Evolutionary conservation across 106 monocot genomes (phyloP).

Genomic region (Xerophyta viscosa): DNA sequence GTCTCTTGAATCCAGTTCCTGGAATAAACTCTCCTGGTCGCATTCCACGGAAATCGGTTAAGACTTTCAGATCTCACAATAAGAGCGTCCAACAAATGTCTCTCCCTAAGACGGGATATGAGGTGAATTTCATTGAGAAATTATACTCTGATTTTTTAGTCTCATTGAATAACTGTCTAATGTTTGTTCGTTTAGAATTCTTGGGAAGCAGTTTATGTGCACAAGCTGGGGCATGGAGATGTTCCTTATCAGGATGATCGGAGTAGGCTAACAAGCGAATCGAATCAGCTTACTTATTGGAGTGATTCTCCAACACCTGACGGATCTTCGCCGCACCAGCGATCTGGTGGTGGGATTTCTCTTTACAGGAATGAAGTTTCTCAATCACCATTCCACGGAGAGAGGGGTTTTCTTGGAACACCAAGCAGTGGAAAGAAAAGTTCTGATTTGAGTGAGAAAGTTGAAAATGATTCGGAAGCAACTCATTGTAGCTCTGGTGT

Average conservation of each 20-base stretch:
- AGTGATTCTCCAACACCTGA: constrained; percentile 56
- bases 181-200: constrained; percentile 29
- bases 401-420: constrained; percentile 43
- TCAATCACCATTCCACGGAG: constrained; percentile 38
- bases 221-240: constrained; percentile 33
- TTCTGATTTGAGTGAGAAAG: constrained; percentile 32
- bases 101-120: constrained; percentile 17
- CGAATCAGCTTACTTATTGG: constrained; percentile 34
- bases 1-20: constrained; percentile 45
- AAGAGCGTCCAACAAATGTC: background rate
- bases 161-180: background rate
- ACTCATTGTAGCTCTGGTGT: constrained; percentile 25
- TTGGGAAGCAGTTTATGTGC: constrained; percentile 64
- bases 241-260: constrained; percentile 19
- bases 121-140: constrained; percentile 17
- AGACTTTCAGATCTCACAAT: background rate
- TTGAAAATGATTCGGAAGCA: constrained; percentile 16
- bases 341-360: constrained; percentile 23
- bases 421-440: constrained; percentile 21
- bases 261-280: constrained; percentile 47
- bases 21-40: constrained; percentile 20
- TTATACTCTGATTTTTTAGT: background rate
- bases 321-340: constrained; percentile 37
- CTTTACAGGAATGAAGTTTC: constrained; percentile 33
- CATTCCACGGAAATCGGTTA: background rate